Evolutionary conservation across 2,329 filamentous ascomycete species (phyloP), one percentile per base, ranked within the genome.

Genomic region (Pseudogymnoascus sp.): DNA sequence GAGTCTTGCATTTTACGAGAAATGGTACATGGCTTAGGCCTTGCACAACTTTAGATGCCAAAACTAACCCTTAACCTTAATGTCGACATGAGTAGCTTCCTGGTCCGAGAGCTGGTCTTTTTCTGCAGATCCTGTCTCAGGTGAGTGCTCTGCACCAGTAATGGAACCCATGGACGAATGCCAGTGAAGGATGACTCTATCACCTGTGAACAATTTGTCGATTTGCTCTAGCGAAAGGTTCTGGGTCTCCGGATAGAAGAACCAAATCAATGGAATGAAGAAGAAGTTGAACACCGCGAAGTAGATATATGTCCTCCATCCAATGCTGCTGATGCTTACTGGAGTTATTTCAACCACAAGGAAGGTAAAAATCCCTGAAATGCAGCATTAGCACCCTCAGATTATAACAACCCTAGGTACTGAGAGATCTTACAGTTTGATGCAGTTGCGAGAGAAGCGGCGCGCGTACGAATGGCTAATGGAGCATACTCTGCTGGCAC

Each of bases 231-330:
- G 64, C 8, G 64, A 66, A 2, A 73, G 63, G 22, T 71, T 69
- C 28, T 69, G 72, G 1, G 72, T 74, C 65, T 72, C 72, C 37
- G 71, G 72, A 62, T 72, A 73, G 59, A 71, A 69, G 64, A 73
- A 72, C 61, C 69, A 73, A 5, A 72, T 68, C 4, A 72, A 53
- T 10, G 69, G 69, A 6, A 71, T 43, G 40, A 70, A 68, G 26
- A 66, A 43, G 19, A 43, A 43, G 40, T 68, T 67, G 59, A 88
- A 85, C 53, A 84, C 79, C 6, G 85, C 85, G 69, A 88, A 89
- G 67, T 88, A 82, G 69, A 84, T 82, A 35, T 68, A 69, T 41
- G 68, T 68, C 26, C 65, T 43, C 62, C 68, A 76, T 1, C 70
- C 69, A 43, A 75, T 72, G 24, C 67, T 70, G 2, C 64, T 59